Evolutionary conservation across 495 filamentous ascomycete species (phyloP).

Genomic region (Penicillium cinerascens): DNA sequence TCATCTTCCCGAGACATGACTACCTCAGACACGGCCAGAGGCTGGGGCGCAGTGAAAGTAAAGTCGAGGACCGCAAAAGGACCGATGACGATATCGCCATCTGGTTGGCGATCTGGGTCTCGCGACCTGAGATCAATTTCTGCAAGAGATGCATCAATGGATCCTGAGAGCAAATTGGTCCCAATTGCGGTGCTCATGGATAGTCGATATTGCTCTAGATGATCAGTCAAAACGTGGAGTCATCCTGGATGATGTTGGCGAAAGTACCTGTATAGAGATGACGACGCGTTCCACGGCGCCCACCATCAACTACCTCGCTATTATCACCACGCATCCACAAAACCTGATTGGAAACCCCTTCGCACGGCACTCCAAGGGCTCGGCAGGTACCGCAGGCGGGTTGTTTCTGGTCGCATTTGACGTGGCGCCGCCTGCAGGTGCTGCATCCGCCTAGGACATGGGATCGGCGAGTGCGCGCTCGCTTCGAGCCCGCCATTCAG

Average conservation of each 20-base stretch:
- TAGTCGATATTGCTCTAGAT: constrained; percentile 26
- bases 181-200: constrained; percentile 31
- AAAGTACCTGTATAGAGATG: constrained; percentile 32
- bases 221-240: background rate
- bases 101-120: constrained; percentile 16
- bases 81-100: constrained; percentile 29
- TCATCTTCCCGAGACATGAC: background rate
- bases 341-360: constrained; percentile 31
- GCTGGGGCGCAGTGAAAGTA: background rate
- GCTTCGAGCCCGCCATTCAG: constrained; percentile 19
- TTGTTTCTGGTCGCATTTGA: constrained; percentile 41
- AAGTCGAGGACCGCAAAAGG: constrained; percentile 34
- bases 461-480: constrained; percentile 25
- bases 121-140: constrained; percentile 29
- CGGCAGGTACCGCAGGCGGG: constrained; percentile 33
- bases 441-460: constrained; percentile 34
- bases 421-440: constrained; percentile 35
- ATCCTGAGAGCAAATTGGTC: constrained; percentile 24
- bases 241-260: background rate
- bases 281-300: constrained; percentile 24
- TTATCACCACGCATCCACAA: constrained; percentile 26
- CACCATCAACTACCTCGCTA: constrained; percentile 6
- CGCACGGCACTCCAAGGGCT: constrained; percentile 25
- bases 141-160: constrained; percentile 31
- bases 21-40: background rate